Evolutionary conservation across 2,329 filamentous ascomycete species (phyloP), one percentile per base, ranked within the genome.

Genomic region (Cercospora beticola): DNA sequence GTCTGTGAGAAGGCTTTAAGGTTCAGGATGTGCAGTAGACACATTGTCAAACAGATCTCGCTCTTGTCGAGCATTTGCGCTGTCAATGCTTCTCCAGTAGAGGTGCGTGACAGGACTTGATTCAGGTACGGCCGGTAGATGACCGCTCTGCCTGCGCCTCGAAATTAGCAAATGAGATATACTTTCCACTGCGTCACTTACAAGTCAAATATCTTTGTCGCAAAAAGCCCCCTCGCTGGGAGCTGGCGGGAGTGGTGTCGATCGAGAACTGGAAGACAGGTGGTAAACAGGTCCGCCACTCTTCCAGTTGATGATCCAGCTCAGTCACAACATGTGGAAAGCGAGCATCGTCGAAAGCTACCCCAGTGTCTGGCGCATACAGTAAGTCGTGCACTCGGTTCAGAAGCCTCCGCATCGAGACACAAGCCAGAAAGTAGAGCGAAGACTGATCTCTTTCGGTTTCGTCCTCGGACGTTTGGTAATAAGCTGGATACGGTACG

Each of bases 381-480:
- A 69, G 65, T 6, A 69, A 61, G 23, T 69, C 68, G 49, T 69
- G 68, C 2, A 69, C 68, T 26, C 68, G 36, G 23, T 69, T 69
- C 3, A 69, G 68, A n/a, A 69, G 40, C 46, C 68, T 63, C 7
- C 68, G 68, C 68, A 69, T 69, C 3, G 68, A 67, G n/a, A 69
- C 46, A 28, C 68, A 69, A 7, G 68, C 68, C n/a, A 69, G 65
- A 16, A 69, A 69, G 28, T 69, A 69, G 5, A 69, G 56, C 7
- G 65, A 60, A 26, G 68, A 69, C 3, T 64, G 61, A 14, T 69
- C 65, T n/a, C 68, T 61, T 28, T 69, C 65, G 3, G 16, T 23
- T 23, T 69, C 61, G 16, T 67, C 56, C 4, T 65, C 59, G 10
- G 63, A 62, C 3, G 67, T 68, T 12, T 63, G 58, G 52, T 58